Conservation (phyloP, 2,329 filamentous ascomycete genomes). For the Trichoderma afroharzianum region DNA sequence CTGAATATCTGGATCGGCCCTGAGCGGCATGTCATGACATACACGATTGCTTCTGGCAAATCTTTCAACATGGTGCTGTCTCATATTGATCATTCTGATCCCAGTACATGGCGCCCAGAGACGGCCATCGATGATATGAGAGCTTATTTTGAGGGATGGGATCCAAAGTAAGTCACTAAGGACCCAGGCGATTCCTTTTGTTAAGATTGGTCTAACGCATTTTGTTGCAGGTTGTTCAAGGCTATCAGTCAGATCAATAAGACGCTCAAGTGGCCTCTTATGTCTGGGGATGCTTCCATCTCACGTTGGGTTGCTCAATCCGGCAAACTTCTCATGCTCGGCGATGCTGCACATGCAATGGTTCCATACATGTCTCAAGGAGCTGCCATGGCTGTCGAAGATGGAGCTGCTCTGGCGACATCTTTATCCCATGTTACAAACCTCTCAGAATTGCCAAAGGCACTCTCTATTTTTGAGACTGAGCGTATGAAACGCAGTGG, state of each 20-base stretch:
- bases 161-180: slow-evolving; percentile 25
- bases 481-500: slow-evolving; percentile 33
- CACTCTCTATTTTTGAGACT: slow-evolving; percentile 36
- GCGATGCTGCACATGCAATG: slow-evolving; percentile 44
- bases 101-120: slow-evolving; percentile 28
- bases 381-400: slow-evolving; percentile 43
- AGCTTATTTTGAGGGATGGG: slow-evolving; percentile 32
- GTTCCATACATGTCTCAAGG: slow-evolving; percentile 43
- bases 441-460: slow-evolving; percentile 26
- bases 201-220: neutral
- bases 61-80: slow-evolving; percentile 46
- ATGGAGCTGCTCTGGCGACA: slow-evolving; percentile 36
- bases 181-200: neutral
- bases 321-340: slow-evolving; percentile 35
- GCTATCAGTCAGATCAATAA: slow-evolving; percentile 34
- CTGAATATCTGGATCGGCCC: slow-evolving; percentile 42
- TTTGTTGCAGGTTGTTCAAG: slow-evolving; percentile 28
- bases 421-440: slow-evolving; percentile 30
- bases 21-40: slow-evolving; percentile 43
- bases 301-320: slow-evolving; percentile 29
- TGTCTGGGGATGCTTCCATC: slow-evolving; percentile 25
- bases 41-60: slow-evolving; percentile 39
- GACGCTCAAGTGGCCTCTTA: slow-evolving; percentile 34
- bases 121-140: slow-evolving; percentile 32
- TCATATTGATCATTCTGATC: slow-evolving; percentile 37